These are phyloP conservation scores for Cyberlindnera maclurae DNA, from an alignment of 805 yeast species.

Conservation along the genomic window DNA sequence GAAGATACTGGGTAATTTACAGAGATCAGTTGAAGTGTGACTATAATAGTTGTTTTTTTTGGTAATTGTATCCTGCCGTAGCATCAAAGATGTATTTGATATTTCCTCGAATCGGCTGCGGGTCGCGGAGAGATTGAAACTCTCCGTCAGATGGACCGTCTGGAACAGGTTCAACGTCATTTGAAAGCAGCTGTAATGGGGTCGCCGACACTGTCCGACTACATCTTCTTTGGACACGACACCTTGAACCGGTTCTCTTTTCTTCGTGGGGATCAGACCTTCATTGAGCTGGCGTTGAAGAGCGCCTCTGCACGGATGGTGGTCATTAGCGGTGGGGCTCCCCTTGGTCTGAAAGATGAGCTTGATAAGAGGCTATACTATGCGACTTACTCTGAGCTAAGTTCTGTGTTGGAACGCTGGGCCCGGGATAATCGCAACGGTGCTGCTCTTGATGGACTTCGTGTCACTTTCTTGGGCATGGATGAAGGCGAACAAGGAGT, in stretches of 20 bases:
- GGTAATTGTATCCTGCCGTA: no score
- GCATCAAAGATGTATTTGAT: no score
- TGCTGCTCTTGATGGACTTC: conserved; percentile 27
- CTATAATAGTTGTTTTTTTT: no score
- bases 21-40: no score
- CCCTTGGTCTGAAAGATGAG: conserved; percentile 8
- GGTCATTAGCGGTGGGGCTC: conserved; percentile 27
- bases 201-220: background rate
- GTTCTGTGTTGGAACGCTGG: conserved; percentile 12
- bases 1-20: no score
- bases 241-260: conserved; percentile 53
- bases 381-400: conserved; percentile 13
- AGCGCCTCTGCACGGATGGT: conserved; percentile 37
- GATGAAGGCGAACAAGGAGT: conserved; percentile 34
- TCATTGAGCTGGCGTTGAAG: conserved; percentile 33
- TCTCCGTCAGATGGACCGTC: background rate
- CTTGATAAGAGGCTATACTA: conserved; percentile 1
- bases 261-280: conserved; percentile 43
- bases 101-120: no score
- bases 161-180: conserved; percentile 1
- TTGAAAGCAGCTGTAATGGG: background rate
- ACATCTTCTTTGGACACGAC: conserved; percentile 39
- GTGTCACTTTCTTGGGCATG: conserved; percentile 42
- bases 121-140: no score
- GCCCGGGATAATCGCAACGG: conserved; percentile 4